Evolutionary conservation across 306 rosid genomes (phyloP).

Genomic region (Echinosophora koreensis): DNA sequence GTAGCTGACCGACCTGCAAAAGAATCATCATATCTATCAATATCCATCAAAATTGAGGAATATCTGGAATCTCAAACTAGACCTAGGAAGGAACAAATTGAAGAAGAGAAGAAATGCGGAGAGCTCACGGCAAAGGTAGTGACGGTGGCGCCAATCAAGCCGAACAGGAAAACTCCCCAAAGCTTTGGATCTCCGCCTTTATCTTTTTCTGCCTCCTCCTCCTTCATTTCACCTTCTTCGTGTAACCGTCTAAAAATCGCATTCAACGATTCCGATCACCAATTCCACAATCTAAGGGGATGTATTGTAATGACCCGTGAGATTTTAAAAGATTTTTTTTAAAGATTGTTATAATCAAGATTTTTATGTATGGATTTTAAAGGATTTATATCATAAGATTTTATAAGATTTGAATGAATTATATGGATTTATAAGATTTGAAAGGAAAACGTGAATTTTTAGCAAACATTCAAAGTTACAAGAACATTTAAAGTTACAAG

Average conservation of each 20-base stretch:
- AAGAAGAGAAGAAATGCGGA: not conserved
- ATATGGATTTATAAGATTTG: too few relatives aligned
- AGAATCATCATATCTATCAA: not conserved
- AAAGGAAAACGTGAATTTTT: too few relatives aligned
- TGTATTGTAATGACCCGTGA: too few relatives aligned
- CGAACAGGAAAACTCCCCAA: slow-evolving; percentile 84
- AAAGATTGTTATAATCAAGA: too few relatives aligned
- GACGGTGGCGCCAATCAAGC: slow-evolving; percentile 88
- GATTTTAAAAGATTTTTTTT: too few relatives aligned
- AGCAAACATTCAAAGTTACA: too few relatives aligned
- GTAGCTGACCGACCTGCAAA: slow-evolving; percentile 71
- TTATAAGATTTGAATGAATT: too few relatives aligned
- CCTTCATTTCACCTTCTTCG: slow-evolving; percentile 48
- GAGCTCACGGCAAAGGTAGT: slow-evolving; percentile 82
- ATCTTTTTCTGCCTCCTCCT: slow-evolving; percentile 55
- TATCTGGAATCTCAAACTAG: not conserved
- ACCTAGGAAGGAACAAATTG: not conserved
- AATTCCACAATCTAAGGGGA: slow-evolving; percentile 47
- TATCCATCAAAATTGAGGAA: too few relatives aligned
- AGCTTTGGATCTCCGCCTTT: slow-evolving; percentile 62
- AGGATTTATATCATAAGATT: too few relatives aligned
- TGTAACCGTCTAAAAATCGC: slow-evolving; percentile 4
- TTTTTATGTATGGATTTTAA: too few relatives aligned
- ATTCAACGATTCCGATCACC: slow-evolving; percentile 40
- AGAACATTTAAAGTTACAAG: too few relatives aligned